Conservation (phyloP, 1,284 basidiomycete genomes). For the Xanthoconium separans region DNA sequence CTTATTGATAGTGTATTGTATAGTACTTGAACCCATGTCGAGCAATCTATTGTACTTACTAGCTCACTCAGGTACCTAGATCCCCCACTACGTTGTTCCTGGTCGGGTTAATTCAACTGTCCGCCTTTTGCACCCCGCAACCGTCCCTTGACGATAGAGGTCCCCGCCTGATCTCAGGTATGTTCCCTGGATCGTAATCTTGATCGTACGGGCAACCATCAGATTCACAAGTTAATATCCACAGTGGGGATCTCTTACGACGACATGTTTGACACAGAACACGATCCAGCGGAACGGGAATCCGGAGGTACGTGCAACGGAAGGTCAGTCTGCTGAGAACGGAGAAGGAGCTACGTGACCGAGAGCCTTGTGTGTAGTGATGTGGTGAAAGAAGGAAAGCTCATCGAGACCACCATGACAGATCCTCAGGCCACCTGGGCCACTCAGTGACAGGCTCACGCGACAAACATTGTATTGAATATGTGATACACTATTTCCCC, state of each 20-base stretch:
- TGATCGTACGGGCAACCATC: background rate
- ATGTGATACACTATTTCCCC: conserved; percentile 15
- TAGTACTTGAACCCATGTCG: conserved; percentile 1
- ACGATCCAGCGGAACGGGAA: background rate
- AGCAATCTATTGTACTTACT: background rate
- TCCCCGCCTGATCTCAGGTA: background rate
- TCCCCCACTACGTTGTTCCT: no score
- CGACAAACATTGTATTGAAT: conserved; percentile 11
- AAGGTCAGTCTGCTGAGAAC: background rate
- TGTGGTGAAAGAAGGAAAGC: background rate
- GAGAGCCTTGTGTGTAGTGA: background rate
- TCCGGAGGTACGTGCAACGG: background rate
- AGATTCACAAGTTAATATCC: background rate
- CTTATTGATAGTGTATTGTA: background rate
- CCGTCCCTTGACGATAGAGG: background rate
- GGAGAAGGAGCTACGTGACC: background rate
- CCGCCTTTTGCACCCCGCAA: background rate
- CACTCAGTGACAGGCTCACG: no score
- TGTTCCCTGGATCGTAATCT: background rate
- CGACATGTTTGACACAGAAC: background rate
- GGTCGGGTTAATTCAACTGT: no score
- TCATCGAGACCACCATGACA: background rate
- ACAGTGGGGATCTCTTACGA: background rate
- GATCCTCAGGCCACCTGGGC: no score
- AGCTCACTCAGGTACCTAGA: no score